Evolutionary conservation across 2,329 filamentous ascomycete species (phyloP).

Genomic region (Arthrinium puccinioides): DNA sequence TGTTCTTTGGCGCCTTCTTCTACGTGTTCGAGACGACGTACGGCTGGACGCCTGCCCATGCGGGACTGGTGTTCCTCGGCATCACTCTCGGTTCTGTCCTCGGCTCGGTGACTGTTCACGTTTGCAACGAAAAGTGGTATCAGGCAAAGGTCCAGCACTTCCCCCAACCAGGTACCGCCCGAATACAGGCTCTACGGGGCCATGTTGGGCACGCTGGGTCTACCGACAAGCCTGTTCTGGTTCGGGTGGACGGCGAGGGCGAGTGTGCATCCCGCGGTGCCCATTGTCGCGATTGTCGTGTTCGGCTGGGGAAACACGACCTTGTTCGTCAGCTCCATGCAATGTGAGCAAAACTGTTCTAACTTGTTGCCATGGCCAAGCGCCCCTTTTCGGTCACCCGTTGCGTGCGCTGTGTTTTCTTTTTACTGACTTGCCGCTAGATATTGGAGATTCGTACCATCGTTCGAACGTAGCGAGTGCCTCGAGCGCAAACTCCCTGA

Average conservation of each 20-base stretch:
- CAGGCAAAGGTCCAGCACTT: slow-evolving; percentile 23
- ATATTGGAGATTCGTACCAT: slow-evolving; percentile 47
- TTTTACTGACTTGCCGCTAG: neutral
- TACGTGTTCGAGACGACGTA: slow-evolving; percentile 40
- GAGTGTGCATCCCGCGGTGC: slow-evolving; percentile 41
- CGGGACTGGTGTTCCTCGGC: slow-evolving; percentile 36
- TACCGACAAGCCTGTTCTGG: slow-evolving; percentile 51
- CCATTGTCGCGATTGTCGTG: slow-evolving; percentile 42
- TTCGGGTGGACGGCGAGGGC: slow-evolving; percentile 48
- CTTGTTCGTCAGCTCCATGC: slow-evolving; percentile 41
- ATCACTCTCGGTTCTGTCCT: slow-evolving; percentile 37
- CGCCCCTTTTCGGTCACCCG: neutral
- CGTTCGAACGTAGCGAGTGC: slow-evolving; percentile 49
- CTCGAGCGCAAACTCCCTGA: slow-evolving; percentile 50
- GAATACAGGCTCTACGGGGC: slow-evolving; percentile 53
- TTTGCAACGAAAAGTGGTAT: slow-evolving; percentile 36
- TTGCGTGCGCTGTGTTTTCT: slow-evolving; percentile 2
- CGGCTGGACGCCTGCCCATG: slow-evolving; percentile 32
- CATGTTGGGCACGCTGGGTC: slow-evolving; percentile 47
- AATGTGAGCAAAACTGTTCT: slow-evolving; percentile 11
- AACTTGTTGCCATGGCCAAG: neutral
- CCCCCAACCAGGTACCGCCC: slow-evolving; percentile 32
- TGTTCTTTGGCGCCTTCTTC: slow-evolving; percentile 44
- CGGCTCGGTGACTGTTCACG: slow-evolving; percentile 30
- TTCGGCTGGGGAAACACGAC: slow-evolving; percentile 56